Percentiles rank a stretch among this genome's conserved stretches.
Conservation (phyloP, 768 basidiomycete species). For the Hemileccinum rubropunctum region DNA sequence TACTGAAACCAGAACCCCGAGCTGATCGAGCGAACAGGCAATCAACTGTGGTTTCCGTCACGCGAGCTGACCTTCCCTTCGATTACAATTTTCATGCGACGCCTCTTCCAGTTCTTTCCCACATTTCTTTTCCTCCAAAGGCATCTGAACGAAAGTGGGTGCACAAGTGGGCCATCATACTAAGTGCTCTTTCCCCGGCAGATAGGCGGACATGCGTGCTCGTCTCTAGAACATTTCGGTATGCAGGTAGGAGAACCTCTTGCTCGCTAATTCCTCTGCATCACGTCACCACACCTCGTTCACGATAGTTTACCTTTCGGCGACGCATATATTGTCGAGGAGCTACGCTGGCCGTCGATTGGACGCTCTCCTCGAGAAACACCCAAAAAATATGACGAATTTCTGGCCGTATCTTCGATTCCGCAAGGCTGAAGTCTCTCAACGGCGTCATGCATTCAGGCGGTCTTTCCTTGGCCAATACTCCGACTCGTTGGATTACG, state of each 20-base stretch:
- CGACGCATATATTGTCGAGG: conserved; percentile 43
- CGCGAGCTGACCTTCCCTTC: not conserved
- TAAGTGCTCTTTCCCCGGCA: conserved; percentile 44
- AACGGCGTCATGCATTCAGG: conserved; percentile 39
- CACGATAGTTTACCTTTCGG: conserved; percentile 59
- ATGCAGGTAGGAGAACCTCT: conserved; percentile 46
- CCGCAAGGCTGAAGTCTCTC: conserved; percentile 43
- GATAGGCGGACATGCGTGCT: conserved; percentile 47
- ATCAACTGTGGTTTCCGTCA: not conserved
- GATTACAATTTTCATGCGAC: not conserved
- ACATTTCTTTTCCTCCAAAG: conserved; percentile 56
- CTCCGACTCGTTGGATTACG: conserved; percentile 26
- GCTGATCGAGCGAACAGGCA: not conserved
- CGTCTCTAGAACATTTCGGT: conserved; percentile 61
- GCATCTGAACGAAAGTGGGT: conserved; percentile 58
- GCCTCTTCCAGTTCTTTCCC: conserved; percentile 27
- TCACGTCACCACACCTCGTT: not conserved
- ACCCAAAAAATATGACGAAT: conserved; percentile 50
- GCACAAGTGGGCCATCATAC: conserved; percentile 47
- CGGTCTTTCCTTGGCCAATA: conserved; percentile 49
- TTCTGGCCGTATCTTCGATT: conserved; percentile 69
- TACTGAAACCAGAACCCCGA: not conserved
- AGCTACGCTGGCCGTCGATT: conserved; percentile 52
- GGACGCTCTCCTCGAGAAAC: conserved; percentile 33
- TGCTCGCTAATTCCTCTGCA: not conserved